These are phyloP conservation scores for Ramularia collo-cygni DNA, from an alignment of 2,329 filamentous ascomycete genomes.

Conservation along the genomic window DNA sequence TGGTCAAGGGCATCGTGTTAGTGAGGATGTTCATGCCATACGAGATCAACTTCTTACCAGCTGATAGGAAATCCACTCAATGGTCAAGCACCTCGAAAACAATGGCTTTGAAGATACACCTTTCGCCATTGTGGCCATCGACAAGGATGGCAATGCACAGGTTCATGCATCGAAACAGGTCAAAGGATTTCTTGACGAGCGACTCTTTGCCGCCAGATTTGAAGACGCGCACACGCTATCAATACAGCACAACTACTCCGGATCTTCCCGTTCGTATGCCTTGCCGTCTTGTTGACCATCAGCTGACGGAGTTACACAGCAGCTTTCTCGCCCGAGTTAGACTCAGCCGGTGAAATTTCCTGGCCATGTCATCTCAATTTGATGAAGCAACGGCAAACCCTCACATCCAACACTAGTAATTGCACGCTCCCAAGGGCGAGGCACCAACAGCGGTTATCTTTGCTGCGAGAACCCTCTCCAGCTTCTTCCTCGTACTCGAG, in stretches of 20 bases:
- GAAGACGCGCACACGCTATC: constrained; percentile 4
- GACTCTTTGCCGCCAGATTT: constrained; percentile 2
- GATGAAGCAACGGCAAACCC: not conserved
- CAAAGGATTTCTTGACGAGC: constrained; percentile 8
- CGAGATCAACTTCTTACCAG: no score
- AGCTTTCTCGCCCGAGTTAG: not conserved
- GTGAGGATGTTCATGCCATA: no score
- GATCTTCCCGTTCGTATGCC: no score
- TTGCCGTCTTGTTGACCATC: no score
- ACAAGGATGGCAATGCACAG: constrained; percentile 10
- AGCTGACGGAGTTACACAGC: not conserved
- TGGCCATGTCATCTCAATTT: not conserved
- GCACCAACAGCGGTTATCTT: constrained; percentile 10
- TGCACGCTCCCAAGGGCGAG: not conserved
- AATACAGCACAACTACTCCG: not conserved
- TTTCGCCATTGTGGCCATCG: constrained; percentile 10
- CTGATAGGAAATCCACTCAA: constrained; percentile 5
- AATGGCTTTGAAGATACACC: constrained; percentile 5
- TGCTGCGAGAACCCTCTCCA: constrained; percentile 6
- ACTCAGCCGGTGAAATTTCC: not conserved
- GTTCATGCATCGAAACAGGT: constrained; percentile 7
- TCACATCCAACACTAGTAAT: not conserved
- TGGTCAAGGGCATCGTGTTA: no score
- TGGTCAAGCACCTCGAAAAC: not conserved
- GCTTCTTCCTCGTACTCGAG: not conserved